phyloP scores from a whole-genome alignment of 169 alveolate genomes.

The Perkinsus olseni region DNA sequence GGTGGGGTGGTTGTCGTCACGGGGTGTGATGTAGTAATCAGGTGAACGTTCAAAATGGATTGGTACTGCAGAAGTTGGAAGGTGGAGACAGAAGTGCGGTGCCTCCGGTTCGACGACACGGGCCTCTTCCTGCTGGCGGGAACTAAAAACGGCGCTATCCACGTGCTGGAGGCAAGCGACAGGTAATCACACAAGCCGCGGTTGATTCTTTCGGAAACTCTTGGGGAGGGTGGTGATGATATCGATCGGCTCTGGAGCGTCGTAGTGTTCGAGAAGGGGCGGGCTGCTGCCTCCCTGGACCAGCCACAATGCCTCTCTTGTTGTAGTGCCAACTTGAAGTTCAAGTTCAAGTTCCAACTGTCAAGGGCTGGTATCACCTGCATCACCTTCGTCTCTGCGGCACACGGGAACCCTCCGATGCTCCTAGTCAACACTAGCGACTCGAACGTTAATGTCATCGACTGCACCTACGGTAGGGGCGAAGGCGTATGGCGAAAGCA shows the following conservation, averaged over 20 bases:
- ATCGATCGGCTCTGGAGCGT: neutral
- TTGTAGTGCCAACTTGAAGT: constrained; percentile 22
- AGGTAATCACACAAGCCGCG: neutral
- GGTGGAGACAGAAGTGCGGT: constrained; percentile 42
- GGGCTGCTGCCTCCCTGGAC: too few species aligned
- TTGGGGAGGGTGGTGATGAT: neutral
- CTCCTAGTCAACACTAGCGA: constrained; percentile 41
- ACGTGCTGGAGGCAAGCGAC: constrained; percentile 33
- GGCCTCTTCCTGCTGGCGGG: constrained; percentile 40
- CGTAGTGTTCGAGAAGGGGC: neutral
- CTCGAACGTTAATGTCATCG: constrained; percentile 27
- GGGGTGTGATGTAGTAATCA: neutral
- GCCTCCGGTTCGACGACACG: constrained; percentile 39
- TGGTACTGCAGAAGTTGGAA: constrained; percentile 34
- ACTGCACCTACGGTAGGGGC: constrained; percentile 23
- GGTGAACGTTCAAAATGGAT: constrained; percentile 23
- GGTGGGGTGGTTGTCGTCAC: neutral
- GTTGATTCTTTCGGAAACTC: too few species aligned
- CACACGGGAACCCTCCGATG: constrained; percentile 27
- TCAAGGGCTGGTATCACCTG: constrained; percentile 34
- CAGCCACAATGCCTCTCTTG: too few species aligned
- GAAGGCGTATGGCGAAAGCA: neutral
- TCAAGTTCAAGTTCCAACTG: constrained; percentile 22
- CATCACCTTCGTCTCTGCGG: constrained; percentile 40
- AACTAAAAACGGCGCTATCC: constrained; percentile 13